These are phyloP conservation scores for Domatiomyces globalis DNA, from an alignment of 2,329 filamentous ascomycete species.

Conservation along the genomic window DNA sequence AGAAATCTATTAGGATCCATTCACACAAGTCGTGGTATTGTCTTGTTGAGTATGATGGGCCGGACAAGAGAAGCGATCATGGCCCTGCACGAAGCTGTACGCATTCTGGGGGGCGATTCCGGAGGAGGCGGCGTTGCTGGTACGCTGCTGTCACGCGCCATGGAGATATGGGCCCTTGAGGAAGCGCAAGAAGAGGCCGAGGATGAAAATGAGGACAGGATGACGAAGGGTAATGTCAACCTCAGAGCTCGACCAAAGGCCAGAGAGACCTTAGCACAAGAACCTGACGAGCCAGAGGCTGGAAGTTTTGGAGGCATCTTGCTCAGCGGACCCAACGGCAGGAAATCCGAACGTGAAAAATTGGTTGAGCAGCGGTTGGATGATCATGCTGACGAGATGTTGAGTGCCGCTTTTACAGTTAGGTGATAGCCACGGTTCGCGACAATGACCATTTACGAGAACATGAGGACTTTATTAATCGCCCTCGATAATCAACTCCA, in stretches of 20 bases:
- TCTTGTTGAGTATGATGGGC: conserved; percentile 60
- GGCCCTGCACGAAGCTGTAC: conserved; percentile 60
- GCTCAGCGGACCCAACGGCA: background rate
- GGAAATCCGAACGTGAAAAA: conserved; percentile 7
- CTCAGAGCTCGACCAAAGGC: conserved; percentile 6
- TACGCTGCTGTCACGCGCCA: conserved; percentile 30
- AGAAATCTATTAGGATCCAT: conserved; percentile 32
- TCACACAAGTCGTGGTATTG: conserved; percentile 51
- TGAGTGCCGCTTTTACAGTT: conserved; percentile 24
- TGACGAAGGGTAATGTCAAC: background rate
- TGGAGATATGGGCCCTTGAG: conserved; percentile 34
- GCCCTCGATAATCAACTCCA: conserved; percentile 23
- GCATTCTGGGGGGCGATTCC: conserved; percentile 33
- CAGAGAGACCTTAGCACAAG: conserved; percentile 3
- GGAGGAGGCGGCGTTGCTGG: conserved; percentile 34
- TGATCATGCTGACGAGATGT: conserved; percentile 28
- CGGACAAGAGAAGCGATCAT: conserved; percentile 63
- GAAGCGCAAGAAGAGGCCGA: conserved; percentile 17
- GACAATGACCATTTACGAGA: background rate
- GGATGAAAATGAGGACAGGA: conserved; percentile 2
- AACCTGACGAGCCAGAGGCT: background rate
- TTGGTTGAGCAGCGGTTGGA: conserved; percentile 21
- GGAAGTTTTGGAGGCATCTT: background rate
- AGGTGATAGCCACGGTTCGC: conserved; percentile 4
- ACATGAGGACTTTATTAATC: background rate